phyloP scores from a whole-genome alignment of 441 rosid species.

The Euphorbia neoarborescens region DNA sequence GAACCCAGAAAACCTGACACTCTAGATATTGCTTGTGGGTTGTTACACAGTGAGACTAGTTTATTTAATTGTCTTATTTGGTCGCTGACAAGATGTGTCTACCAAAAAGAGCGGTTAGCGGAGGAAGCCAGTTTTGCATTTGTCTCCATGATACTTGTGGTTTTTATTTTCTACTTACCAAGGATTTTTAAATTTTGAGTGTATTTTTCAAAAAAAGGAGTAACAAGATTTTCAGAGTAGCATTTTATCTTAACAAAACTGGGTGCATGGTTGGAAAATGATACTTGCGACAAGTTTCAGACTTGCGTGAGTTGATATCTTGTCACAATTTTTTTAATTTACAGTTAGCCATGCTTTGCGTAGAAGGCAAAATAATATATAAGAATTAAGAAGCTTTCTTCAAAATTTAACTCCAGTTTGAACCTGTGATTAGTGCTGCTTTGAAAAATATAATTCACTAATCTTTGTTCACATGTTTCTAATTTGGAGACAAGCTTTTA shows the following conservation, averaged over 20 bases:
- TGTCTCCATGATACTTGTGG: constrained; percentile 13
- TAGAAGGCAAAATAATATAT: background rate
- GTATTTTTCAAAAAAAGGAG: constrained; percentile 16
- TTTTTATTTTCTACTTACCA: constrained; percentile 18
- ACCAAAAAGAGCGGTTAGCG: constrained; percentile 13
- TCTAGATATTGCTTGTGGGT: constrained; percentile 29
- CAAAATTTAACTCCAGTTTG: background rate
- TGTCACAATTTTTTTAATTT: background rate
- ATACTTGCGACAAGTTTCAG: background rate
- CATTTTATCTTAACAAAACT: constrained; percentile 13
- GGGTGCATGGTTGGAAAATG: background rate
- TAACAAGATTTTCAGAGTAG: constrained; percentile 1
- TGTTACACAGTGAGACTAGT: constrained; percentile 14
- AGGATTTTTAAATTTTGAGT: constrained; percentile 19
- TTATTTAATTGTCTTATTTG: constrained; percentile 8
- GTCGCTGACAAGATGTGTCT: constrained; percentile 12
- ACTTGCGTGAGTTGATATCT: background rate
- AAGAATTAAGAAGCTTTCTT: background rate
- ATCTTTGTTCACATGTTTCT: background rate
- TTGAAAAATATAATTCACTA: background rate
- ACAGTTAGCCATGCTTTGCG: background rate
- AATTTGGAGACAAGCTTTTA: background rate
- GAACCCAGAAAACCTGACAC: constrained; percentile 72
- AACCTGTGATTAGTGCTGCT: background rate
- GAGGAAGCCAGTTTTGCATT: constrained; percentile 21